Percentiles rank a stretch among this genome's conserved stretches.
Evolutionary conservation across 2,329 filamentous ascomycete species (phyloP).

Genomic region (Trichoderma sp.): DNA sequence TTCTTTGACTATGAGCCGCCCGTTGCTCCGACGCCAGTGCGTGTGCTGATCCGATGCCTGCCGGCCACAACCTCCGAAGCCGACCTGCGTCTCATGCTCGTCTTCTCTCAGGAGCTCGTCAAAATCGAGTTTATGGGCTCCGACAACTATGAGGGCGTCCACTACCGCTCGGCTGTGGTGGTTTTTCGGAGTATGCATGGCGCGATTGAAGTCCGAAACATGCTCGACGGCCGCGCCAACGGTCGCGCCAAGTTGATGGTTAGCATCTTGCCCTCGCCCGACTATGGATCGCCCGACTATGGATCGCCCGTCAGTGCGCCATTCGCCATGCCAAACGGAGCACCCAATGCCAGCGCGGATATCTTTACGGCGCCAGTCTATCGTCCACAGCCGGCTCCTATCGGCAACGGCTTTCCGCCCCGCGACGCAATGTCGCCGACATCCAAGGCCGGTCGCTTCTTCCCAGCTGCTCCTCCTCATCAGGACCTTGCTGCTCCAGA

Average conservation of each 20-base stretch:
- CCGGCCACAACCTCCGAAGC: slow-evolving; percentile 54
- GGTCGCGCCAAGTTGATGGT: slow-evolving; percentile 54
- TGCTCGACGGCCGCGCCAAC: slow-evolving; percentile 50
- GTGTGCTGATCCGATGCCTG: slow-evolving; percentile 52
- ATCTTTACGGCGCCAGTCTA: slow-evolving; percentile 55
- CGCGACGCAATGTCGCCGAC: slow-evolving; percentile 51
- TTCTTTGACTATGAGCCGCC: slow-evolving; percentile 33
- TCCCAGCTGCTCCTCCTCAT: slow-evolving; percentile 46
- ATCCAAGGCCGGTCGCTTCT: slow-evolving; percentile 34
- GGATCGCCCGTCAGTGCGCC: background rate
- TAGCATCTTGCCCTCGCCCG: slow-evolving; percentile 52
- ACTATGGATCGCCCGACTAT: slow-evolving; percentile 33
- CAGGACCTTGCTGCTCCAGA: slow-evolving; percentile 54
- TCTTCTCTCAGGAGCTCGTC: slow-evolving; percentile 56
- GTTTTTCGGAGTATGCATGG: slow-evolving; percentile 52
- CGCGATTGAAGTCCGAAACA: slow-evolving; percentile 55
- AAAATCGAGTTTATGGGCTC: slow-evolving; percentile 50
- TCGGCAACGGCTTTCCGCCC: slow-evolving; percentile 58
- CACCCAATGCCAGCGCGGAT: slow-evolving; percentile 52
- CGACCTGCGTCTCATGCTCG: slow-evolving; percentile 53
- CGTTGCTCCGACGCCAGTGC: slow-evolving; percentile 37
- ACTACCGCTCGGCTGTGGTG: slow-evolving; percentile 51
- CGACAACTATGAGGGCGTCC: slow-evolving; percentile 49
- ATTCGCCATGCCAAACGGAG: background rate
- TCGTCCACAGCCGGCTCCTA: slow-evolving; percentile 58